Base-by-base conservation (phyloP, 768 basidiomycete species). In the Royoungia palumana region DNA sequence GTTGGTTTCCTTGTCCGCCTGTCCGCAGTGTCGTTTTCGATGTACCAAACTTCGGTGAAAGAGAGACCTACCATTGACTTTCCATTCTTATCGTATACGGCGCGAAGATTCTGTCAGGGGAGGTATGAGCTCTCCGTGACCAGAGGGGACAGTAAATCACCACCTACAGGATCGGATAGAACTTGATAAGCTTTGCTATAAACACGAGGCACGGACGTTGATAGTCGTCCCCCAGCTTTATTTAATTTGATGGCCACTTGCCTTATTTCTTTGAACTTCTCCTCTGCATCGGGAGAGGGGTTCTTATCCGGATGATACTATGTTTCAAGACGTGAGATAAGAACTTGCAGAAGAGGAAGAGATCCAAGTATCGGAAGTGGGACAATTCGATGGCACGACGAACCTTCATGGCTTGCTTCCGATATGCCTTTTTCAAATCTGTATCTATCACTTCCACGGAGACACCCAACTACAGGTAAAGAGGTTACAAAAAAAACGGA, bases 301-400 rank as follows among this genome's bases (percentile, higher is more conserved):
- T 97, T 97, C 78, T 95, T 96, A 71, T 96, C 94, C 5, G 94
- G 94, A 65, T 96, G 94, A 65, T 85, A 95, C 89, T 94, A 57
- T 17, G n/a, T 34, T 50, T 41, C 13, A 37, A 50, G 30, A 36
- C 25, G 46, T 17, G n/a, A 44, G 22, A 30, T 4, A 32, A 34
- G 16, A 25, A 17, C 14, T 5, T 37, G n/a, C 16, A 19, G 24
- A 19, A 34, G 3, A 49, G 34, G 21, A 28, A 14, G n/a, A 24
- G 35, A 25, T 8, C 19, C 47, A 28, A 49, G 41, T 32, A n/a
- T n/a, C n/a, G n/a, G n/a, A n/a, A n/a, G n/a, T n/a, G n/a, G n/a
- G 38, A 0, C 40, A 27, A 28, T 36, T 34, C 20, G 22, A 27
- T 20, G 44, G 25, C 12, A 39, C 41, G 25, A 70, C 76, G 53